A percentile compares a stretch with the other conserved stretches of the same genome.
phyloP scores from a whole-genome alignment of 345 rosid species.

The Cardamine chenopodiifolia region DNA sequence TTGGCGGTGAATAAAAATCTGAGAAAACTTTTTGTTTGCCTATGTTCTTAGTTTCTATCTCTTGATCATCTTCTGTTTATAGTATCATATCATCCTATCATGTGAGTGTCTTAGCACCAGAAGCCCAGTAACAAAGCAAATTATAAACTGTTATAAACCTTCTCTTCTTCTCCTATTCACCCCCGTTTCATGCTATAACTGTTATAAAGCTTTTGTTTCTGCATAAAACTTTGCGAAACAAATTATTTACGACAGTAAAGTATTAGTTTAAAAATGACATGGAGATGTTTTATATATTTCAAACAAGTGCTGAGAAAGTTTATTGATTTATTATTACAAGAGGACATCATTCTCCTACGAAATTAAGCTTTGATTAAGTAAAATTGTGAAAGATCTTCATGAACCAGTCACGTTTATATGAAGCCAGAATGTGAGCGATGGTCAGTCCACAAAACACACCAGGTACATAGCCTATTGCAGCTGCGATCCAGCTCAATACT shows the following conservation, averaged over 20 bases:
- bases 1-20: no score
- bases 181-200: not conserved
- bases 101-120: no score
- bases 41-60: no score
- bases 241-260: not conserved
- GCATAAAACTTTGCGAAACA: not conserved
- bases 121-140: no score
- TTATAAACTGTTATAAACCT: no score
- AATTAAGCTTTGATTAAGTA: not conserved
- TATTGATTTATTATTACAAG: not conserved
- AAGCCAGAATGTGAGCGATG: conserved; percentile 7
- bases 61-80: no score
- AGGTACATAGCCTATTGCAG: conserved; percentile 20
- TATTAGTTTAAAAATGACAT: no score
- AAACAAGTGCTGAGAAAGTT: not conserved
- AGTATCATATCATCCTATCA: no score
- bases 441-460: conserved; percentile 20
- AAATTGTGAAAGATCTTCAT: not conserved
- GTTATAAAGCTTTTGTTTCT: not conserved
- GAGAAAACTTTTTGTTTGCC: no score
- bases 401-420: conserved; percentile 8
- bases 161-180: no score
- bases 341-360: not conserved
- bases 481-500: conserved; percentile 21
- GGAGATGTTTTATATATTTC: not conserved